A percentile compares a stretch with the other conserved stretches of the same genome.
Conservation (phyloP, 2,329 filamentous ascomycete genomes). For the Phialophora chinensis region DNA sequence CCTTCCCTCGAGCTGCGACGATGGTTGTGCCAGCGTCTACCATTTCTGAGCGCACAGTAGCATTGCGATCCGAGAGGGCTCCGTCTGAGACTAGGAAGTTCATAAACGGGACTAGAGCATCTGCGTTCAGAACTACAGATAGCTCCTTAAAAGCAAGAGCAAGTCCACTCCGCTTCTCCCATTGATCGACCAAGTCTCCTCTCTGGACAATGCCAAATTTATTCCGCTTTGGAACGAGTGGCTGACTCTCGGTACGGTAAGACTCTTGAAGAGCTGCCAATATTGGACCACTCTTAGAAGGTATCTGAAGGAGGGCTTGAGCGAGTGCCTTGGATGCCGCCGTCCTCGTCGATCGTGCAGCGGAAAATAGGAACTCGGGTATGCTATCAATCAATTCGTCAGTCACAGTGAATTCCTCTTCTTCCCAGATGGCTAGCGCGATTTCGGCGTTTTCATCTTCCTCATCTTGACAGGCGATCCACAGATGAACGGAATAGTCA, state of each 20-base stretch:
- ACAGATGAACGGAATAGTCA: slow-evolving; percentile 86
- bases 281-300: slow-evolving; percentile 65
- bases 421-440: slow-evolving; percentile 90
- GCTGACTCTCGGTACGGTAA: slow-evolving; percentile 81
- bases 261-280: slow-evolving; percentile 70
- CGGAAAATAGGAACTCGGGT: slow-evolving; percentile 78
- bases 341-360: slow-evolving; percentile 80
- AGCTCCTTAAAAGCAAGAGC: slow-evolving; percentile 86
- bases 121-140: slow-evolving; percentile 69
- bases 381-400: slow-evolving; percentile 70
- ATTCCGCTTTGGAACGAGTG: slow-evolving; percentile 81
- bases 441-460: slow-evolving; percentile 84
- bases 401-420: slow-evolving; percentile 77
- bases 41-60: slow-evolving; percentile 83
- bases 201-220: slow-evolving; percentile 95
- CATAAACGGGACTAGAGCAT: slow-evolving; percentile 77
- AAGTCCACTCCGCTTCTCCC: slow-evolving; percentile 89
- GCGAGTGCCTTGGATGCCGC: slow-evolving; percentile 83
- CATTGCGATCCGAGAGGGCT: slow-evolving; percentile 82
- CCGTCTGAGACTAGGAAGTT: slow-evolving; percentile 84
- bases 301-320: slow-evolving; percentile 69
- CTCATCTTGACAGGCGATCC: slow-evolving; percentile 91
- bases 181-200: slow-evolving; percentile 83
- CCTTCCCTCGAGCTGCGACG: slow-evolving; percentile 80
- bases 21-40: slow-evolving; percentile 83